Base-by-base conservation (phyloP, 805 yeast genomes). In the Torulaspora indica region DNA sequence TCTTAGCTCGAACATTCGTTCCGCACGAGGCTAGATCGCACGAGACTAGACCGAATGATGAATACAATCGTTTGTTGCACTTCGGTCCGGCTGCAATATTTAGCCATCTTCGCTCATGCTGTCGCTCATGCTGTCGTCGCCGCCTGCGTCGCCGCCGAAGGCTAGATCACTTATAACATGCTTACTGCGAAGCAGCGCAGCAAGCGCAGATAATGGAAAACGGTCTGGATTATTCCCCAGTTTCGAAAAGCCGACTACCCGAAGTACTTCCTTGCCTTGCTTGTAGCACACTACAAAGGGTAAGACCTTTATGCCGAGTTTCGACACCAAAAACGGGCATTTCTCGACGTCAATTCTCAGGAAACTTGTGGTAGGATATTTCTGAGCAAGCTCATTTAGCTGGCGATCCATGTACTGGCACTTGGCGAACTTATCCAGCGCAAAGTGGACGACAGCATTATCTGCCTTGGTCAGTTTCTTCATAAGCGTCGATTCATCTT, bases 291-390 rank as follows among this genome's bases (percentile, higher is more conserved):
- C 63, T 2, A 86, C 79, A 51, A 80, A 81, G 0, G 96, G 96
- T 4, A 87, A 68, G 8, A 82, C 79, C 57, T 82, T 77, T 39
- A 88, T 72, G 2, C 70, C 67, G 31, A 88, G 70, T 56, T 78
- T 79, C 2, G 78, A 66, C 4, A 79, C 87, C 35, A 88, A 66
- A 56, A 87, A 87, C 3, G 95, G 89, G 1, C 90, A 84, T 30
- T 74, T 66, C 28, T 70, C 75, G 0, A 85, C 95, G 43, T 74
- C 69, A 3, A 84, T 73, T 36, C 75, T 70, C 15, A 74, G 61
- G 46, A 83, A 77, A 45, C 69, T 71, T 1, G 85, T 69, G 2
- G 69, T 66, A 37, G 82, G 56, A 63, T 86, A 85, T 49, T 74
- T 77, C 45, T 71, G 72, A 1, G 91, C 79, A 6, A 86, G 55